A percentile compares a stretch with the other conserved stretches of the same genome.
Evolutionary conservation across 73 alveolate species (phyloP).

Genomic region (Tetrahymena thermophila): DNA sequence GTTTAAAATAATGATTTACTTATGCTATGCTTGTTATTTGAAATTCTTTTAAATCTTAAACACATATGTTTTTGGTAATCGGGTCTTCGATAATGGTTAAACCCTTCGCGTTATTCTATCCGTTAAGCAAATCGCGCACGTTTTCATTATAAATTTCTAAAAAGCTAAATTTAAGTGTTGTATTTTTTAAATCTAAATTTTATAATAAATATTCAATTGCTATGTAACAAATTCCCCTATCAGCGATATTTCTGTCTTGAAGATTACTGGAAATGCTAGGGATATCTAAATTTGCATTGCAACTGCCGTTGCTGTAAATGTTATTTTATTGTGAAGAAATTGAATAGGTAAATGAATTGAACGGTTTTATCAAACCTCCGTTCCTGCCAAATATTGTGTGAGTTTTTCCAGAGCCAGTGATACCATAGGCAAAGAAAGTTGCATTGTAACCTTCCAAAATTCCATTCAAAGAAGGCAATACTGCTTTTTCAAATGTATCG

Average conservation of each 20-base stretch:
- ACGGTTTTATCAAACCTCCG: constrained; percentile 8
- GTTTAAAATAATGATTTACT: background rate
- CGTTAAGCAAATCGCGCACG: constrained; percentile 20
- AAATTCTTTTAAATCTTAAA: background rate
- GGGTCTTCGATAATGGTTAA: background rate
- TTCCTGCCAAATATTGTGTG: constrained; percentile 55
- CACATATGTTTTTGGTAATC: background rate
- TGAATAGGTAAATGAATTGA: background rate
- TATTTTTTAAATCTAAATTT: constrained; percentile 2
- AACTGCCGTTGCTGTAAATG: background rate
- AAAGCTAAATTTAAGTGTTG: constrained; percentile 23
- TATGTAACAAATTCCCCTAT: constrained; percentile 15
- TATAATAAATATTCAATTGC: constrained; percentile 16
- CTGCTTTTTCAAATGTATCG: background rate
- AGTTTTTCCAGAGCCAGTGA: constrained; percentile 62
- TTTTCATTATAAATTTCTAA: constrained; percentile 35
- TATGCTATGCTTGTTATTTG: background rate
- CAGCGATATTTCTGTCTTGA: background rate
- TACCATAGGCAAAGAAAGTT: constrained; percentile 46
- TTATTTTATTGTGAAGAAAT: background rate
- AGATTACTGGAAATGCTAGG: background rate
- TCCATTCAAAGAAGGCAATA: background rate
- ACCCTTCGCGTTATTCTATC: background rate
- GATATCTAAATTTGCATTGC: background rate
- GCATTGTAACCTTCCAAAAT: constrained; percentile 42